Percentiles rank a stretch among this genome's conserved stretches.
Evolutionary conservation across 345 rosid genomes (phyloP).

Genomic region (Gossypium bickii): DNA sequence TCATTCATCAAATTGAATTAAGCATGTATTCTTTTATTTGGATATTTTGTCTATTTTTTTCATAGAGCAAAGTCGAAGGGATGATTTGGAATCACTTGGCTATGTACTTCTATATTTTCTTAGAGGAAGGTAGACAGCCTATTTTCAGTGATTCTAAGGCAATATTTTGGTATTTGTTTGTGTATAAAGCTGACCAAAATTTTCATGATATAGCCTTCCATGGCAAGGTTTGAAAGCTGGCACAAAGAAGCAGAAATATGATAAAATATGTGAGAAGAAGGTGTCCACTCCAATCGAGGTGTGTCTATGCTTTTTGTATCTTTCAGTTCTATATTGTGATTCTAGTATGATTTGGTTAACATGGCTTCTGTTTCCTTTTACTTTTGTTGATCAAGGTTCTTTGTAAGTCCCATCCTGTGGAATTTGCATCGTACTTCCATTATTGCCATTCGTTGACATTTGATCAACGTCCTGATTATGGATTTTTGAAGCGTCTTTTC

Average conservation of each 20-base stretch:
- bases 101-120: slow-evolving; percentile 69
- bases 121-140: slow-evolving; percentile 72
- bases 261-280: slow-evolving; percentile 87
- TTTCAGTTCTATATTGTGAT: neutral
- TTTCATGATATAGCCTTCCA: slow-evolving; percentile 59
- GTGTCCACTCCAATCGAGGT: slow-evolving; percentile 94
- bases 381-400: slow-evolving; percentile 43
- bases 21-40: neutral
- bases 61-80: slow-evolving; percentile 78
- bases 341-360: slow-evolving; percentile 1
- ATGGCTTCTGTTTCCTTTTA: neutral
- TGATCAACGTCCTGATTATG: slow-evolving; percentile 87
- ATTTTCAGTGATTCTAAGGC: neutral
- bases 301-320: neutral
- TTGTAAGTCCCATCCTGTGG: slow-evolving; percentile 66
- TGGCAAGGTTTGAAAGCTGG: slow-evolving; percentile 95
- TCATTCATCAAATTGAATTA: neutral
- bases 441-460: slow-evolving; percentile 81
- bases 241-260: slow-evolving; percentile 84
- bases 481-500: slow-evolving; percentile 72
- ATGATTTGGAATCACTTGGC: slow-evolving; percentile 78
- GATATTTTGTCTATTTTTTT: slow-evolving; percentile 7
- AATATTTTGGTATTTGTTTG: neutral
- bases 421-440: slow-evolving; percentile 77
- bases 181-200: neutral